Evolutionary conservation across 257 asterid genomes (phyloP), one percentile per base, ranked within the genome.

Genomic region (Marsdenia floribunda): DNA sequence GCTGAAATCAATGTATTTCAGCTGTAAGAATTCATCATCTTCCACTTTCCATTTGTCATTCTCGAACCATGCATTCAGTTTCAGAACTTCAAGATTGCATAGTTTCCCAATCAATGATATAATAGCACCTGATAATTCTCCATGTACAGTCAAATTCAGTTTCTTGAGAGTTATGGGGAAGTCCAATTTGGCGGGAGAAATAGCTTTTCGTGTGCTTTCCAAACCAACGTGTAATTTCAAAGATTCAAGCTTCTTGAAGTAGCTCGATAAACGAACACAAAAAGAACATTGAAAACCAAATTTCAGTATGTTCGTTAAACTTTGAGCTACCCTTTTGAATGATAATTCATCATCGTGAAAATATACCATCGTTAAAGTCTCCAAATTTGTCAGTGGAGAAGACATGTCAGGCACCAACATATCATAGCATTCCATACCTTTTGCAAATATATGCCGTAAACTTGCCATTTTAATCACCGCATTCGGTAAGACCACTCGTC

Each of bases 1-100:
- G 6, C 47, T 42, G 47, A 42, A 42, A 42, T 42, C 47, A 0
- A 42, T 3, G 47, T 42, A 42, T 7, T 42, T 42, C 47, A 42
- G 47, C 47, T 16, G 16, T 13, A 33, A 38, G 53, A 79, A 73
- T 18, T 68, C 71, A 2, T 52, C 71, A 47, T 68, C 78, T 58
- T 69, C 57, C 50, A 67, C 66, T 6, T 79, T 11, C 76, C 70
- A 73, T 38, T 13, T 40, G 35, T 53, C 38, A 4, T 78, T 78
- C 24, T 9, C 63, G 15, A 67, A 68, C 1, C 47, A 4, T 5
- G 42, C 47, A 0, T 14, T n/a, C 60, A 73, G 24, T 73, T 72
- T 73, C 21, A 78, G 73, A 66, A 73, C 75, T 42, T 42, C 47
- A 42, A 42, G 47, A 42, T 42, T 42, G 47, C 47, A 6, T 11